Evolutionary conservation across 108 stramenopile species (phyloP), one percentile per base, ranked within the genome.

Genomic region (Chaetoceros muelleri): DNA sequence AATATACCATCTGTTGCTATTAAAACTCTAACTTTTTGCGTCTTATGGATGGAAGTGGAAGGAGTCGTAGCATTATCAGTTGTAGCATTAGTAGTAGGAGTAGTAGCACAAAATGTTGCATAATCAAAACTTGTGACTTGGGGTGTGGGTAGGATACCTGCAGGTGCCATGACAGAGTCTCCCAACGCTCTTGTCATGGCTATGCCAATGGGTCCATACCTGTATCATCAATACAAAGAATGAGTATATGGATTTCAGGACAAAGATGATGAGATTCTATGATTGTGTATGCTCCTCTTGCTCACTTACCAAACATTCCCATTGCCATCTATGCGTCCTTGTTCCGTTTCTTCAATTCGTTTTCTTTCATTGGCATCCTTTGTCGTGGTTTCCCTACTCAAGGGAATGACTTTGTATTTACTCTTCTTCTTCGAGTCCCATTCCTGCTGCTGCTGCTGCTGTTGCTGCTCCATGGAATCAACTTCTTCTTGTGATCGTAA

Each of bases 1-100:
- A 95, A 98, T 22, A 98, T 58, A 0, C 97, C 97, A 69, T 98
- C 97, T 23, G 82, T 87, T 2, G 95, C 97, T 29, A 98, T 40
- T 5, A 40, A 10, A 13, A 40, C 13, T 40, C 34, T 40, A 40
- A 40, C 13, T 40, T 13, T 40, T 10, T 10, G 13, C 8, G 5
- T 40, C 34, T 40, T 13, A 40, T 40, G 5, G 13, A 13, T 13
- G 5, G 34, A 40, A 5, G 5, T 13, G 5, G 5, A 5, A 10
- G 13, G 13, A 40, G 13, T 10, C 34, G 5, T 40, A 10, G 34
- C 34, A 40, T 13, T 10, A 10, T 40, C 34, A 10, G 5, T 40
- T 40, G 5, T n/a, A 40, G 34, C 34, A 10, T 5, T 10, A 5
- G 5, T 13, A 10, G 5, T 13, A 10, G 13, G 13, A 40, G 13